These are phyloP conservation scores for Macrotyloma uniflorum DNA, from an alignment of 306 rosid species.

Conservation along the genomic window DNA sequence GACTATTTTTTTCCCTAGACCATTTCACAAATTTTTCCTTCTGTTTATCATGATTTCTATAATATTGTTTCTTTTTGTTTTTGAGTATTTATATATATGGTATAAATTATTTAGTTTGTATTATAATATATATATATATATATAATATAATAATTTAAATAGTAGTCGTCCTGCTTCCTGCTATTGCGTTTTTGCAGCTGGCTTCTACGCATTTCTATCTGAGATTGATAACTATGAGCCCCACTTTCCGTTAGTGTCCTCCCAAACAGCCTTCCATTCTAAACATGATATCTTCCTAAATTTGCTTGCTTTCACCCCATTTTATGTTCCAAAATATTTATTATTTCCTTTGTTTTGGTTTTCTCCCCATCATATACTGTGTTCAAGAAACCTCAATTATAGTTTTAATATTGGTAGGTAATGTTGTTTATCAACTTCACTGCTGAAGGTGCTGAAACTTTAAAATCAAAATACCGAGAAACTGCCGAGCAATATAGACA, in stretches of 20 bases:
- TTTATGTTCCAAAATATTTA: neutral
- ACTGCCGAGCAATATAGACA: constrained; percentile 71
- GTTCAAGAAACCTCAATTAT: constrained; percentile 13
- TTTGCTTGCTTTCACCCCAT: neutral
- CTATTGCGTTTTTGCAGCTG: neutral
- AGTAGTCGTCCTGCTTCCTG: neutral
- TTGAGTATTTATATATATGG: too few species aligned
- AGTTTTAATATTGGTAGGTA: constrained; percentile 54
- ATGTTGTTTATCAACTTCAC: constrained; percentile 75
- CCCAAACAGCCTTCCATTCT: neutral
- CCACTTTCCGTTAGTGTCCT: neutral
- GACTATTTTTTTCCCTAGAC: neutral
- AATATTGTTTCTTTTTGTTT: too few species aligned
- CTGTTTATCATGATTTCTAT: neutral
- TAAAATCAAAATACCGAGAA: constrained; percentile 62
- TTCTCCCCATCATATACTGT: neutral
- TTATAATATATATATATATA: too few species aligned
- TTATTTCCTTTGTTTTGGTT: neutral
- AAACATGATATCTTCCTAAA: neutral
- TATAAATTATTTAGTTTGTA: too few species aligned
- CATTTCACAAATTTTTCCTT: neutral
- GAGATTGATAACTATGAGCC: neutral
- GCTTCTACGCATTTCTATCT: neutral
- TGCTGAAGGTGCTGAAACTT: constrained; percentile 55
- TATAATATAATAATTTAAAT: too few species aligned